Percentiles rank a stretch among this genome's conserved stretches.
These are phyloP conservation scores for Metschnikowia baotianmanensis DNA, from an alignment of 805 yeast genomes.

Conservation along the genomic window DNA sequence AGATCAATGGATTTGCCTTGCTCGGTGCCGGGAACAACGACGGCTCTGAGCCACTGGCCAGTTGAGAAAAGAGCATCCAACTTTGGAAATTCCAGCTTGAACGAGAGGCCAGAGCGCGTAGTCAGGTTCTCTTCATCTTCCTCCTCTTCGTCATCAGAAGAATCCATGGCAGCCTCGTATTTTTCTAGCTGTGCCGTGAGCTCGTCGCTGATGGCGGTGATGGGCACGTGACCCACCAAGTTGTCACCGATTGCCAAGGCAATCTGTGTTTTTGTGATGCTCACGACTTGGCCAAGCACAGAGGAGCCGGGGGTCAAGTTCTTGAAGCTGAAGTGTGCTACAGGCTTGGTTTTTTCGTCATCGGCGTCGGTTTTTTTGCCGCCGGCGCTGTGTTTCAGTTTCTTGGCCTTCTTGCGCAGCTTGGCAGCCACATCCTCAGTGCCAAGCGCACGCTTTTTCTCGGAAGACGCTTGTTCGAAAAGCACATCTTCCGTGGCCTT, in stretches of 20 bases:
- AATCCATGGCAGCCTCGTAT: slow-evolving; percentile 44
- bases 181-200: slow-evolving; percentile 57
- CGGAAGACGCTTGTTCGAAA: slow-evolving; percentile 51
- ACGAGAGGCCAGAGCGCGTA: slow-evolving; percentile 20
- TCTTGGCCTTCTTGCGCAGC: slow-evolving; percentile 24
- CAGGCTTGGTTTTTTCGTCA: slow-evolving; percentile 37
- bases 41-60: slow-evolving; percentile 91
- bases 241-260: slow-evolving; percentile 76
- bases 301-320: slow-evolving; percentile 66
- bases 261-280: slow-evolving; percentile 61
- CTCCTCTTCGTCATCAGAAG: slow-evolving; percentile 30
- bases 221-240: slow-evolving; percentile 73
- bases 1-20: slow-evolving; percentile 65
- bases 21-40: slow-evolving; percentile 51
- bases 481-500: slow-evolving; percentile 89
- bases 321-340: slow-evolving; percentile 63
- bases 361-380: slow-evolving; percentile 17
- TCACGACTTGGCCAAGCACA: slow-evolving; percentile 73
- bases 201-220: slow-evolving; percentile 66
- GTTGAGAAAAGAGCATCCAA: slow-evolving; percentile 51
- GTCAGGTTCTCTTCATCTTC: slow-evolving; percentile 35
- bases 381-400: slow-evolving; percentile 18
- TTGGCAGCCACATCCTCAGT: slow-evolving; percentile 25
- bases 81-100: slow-evolving; percentile 50
- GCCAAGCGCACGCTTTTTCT: slow-evolving; percentile 29